Conservation (phyloP, 805 yeast genomes). For the Ogataea nakhonphanomensis region DNA sequence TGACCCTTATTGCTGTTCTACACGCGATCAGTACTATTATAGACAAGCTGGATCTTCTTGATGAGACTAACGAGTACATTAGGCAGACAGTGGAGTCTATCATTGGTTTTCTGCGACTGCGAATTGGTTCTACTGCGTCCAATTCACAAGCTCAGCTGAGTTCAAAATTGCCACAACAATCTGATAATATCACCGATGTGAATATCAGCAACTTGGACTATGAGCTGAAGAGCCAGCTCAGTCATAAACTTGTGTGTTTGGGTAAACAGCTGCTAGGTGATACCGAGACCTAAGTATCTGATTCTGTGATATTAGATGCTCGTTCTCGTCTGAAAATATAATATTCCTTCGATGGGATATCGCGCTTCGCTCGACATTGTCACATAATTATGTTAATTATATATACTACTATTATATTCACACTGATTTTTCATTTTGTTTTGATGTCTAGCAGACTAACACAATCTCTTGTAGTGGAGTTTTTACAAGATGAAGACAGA, state of each 20-base stretch:
- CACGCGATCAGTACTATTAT: conserved; percentile 22
- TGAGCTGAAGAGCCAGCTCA: conserved; percentile 29
- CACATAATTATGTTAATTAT: no score
- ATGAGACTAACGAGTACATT: conserved; percentile 14
- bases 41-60: conserved; percentile 12
- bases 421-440: no score
- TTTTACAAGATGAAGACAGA: no score
- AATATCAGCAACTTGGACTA: conserved; percentile 26
- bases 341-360: no score
- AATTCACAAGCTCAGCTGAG: not conserved
- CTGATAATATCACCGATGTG: conserved; percentile 14
- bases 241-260: conserved; percentile 28
- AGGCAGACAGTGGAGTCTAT: conserved; percentile 21
- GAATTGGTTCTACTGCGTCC: conserved; percentile 18
- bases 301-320: no score
- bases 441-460: no score
- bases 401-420: no score
- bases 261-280: conserved; percentile 32
- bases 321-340: no score
- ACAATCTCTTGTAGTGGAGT: no score
- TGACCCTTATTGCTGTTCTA: conserved; percentile 29
- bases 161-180: not conserved
- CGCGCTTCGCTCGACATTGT: no score
- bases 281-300: not conserved
- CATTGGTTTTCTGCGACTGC: conserved; percentile 23